A percentile compares a stretch with the other conserved stretches of the same genome.
These are phyloP conservation scores for Verticillium albo-atrum DNA, from an alignment of 2,329 filamentous ascomycete species.

Conservation along the genomic window DNA sequence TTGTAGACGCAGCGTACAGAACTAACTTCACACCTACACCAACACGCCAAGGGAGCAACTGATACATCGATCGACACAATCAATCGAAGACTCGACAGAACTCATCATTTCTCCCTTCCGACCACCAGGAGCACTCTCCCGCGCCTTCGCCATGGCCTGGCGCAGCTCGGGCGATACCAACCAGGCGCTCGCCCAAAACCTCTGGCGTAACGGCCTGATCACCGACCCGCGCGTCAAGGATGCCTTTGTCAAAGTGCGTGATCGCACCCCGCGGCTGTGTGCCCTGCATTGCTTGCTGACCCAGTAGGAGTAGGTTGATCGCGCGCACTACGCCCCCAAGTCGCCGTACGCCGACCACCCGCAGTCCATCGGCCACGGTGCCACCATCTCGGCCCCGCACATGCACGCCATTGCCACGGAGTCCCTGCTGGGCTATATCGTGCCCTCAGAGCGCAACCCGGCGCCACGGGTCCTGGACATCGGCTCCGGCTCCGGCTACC, in stretches of 20 bases:
- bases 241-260: constrained; percentile 69
- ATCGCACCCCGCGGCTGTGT: background rate
- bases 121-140: background rate
- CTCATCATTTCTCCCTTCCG: background rate
- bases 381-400: constrained; percentile 57
- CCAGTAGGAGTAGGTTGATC: constrained; percentile 70
- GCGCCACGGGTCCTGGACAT: constrained; percentile 63
- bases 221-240: constrained; percentile 64
- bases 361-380: constrained; percentile 49
- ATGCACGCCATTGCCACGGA: constrained; percentile 55
- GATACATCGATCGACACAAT: background rate
- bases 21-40: background rate
- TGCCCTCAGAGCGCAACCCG: constrained; percentile 26
- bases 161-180: constrained; percentile 74
- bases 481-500: constrained; percentile 73
- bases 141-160: constrained; percentile 72
- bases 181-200: constrained; percentile 69
- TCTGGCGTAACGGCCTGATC: constrained; percentile 69
- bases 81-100: background rate
- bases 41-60: background rate
- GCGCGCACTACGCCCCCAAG: constrained; percentile 73
- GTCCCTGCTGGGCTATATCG: constrained; percentile 40
- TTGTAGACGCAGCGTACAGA: background rate
- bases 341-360: constrained; percentile 62
- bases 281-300: background rate